Base-by-base conservation (phyloP, 805 yeast species). In the Zygoascus tannicola region DNA sequence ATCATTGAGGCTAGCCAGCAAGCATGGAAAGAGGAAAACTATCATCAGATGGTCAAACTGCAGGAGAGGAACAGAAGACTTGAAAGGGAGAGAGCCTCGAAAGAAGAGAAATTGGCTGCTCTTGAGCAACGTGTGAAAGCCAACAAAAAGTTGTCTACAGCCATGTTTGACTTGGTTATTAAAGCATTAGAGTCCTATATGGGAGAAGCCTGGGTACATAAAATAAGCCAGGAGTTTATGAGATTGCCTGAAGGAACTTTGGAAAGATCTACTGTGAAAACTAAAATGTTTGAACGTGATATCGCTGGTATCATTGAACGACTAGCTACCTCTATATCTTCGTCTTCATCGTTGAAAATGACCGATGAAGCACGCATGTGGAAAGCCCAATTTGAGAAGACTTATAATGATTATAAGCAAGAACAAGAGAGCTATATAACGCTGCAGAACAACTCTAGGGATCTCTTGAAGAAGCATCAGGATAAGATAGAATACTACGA, bases 311-410 rank as follows among this genome's bases (percentile, higher is more conserved):
- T 15, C 19, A n/a, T 37, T 4, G 33, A 37, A 12, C 21, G 22
- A 15, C 15, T 16, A 32, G 10, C 15, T 14, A 8, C 30, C 10
- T 8, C 12, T 7, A 8, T 12, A 26, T 7, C 30, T 8, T 26
- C 30, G 30, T 26, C 30, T 12, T 23, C 21, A 7, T 16, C 23
- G 15, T 26, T 15, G 4, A 23, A 20, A 3, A 37, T 26, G 32
- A n/a, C 40, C 15, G 40, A 37, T 16, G 40, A 37, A 23, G 40
- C 40, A 14, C 32, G 40, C n/a, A 37, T 37, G n/a, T 37, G 40
- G 40, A 22, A 26, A 20, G 40, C 40, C 3, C 40, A 26, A 15
- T 37, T 21, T 16, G 40, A 37, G 5, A 26, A 37, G 4, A 23
- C 22, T 32, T 21, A 26, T 12, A 21, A 10, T 3, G 30, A 37